A percentile compares a stretch with the other conserved stretches of the same genome.
Conservation (phyloP, 257 asterid species). For the Solanum arcanum region DNA sequence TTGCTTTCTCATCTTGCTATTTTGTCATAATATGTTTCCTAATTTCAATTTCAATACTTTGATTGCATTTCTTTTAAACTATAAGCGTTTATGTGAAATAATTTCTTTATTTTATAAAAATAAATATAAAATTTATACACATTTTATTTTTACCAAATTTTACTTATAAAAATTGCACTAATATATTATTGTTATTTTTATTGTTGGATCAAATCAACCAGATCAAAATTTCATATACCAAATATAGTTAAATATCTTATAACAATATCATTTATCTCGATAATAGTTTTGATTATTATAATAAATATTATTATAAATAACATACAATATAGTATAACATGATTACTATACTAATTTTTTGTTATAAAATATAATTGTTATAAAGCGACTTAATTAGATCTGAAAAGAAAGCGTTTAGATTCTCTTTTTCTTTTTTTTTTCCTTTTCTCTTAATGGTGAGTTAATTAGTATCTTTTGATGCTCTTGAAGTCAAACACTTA, state of each 20-base stretch:
- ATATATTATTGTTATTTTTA: too few species aligned
- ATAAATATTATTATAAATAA: background rate
- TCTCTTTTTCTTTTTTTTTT: background rate
- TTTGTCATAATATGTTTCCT: background rate
- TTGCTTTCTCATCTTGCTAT: background rate
- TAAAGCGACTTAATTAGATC: background rate
- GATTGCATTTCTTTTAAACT: background rate
- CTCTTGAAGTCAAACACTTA: background rate
- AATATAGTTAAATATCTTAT: background rate
- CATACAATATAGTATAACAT: background rate
- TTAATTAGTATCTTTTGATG: background rate
- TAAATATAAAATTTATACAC: too few species aligned
- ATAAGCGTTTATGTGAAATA: too few species aligned
- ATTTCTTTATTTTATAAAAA: fast-evolving
- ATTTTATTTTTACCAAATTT: too few species aligned
- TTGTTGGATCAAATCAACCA: background rate
- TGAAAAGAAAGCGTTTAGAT: background rate
- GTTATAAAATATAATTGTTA: background rate
- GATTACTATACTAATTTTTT: too few species aligned
- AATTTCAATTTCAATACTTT: too few species aligned
- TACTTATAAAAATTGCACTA: fast-evolving
- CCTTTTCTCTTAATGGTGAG: background rate
- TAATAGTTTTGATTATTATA: background rate
- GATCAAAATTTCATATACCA: background rate
- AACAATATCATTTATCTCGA: background rate